A percentile compares a stretch with the other conserved stretches of the same genome.
These are phyloP conservation scores for Paspalum vaginatum DNA, from an alignment of 176 grass and related monocot genomes.

Conservation along the genomic window DNA sequence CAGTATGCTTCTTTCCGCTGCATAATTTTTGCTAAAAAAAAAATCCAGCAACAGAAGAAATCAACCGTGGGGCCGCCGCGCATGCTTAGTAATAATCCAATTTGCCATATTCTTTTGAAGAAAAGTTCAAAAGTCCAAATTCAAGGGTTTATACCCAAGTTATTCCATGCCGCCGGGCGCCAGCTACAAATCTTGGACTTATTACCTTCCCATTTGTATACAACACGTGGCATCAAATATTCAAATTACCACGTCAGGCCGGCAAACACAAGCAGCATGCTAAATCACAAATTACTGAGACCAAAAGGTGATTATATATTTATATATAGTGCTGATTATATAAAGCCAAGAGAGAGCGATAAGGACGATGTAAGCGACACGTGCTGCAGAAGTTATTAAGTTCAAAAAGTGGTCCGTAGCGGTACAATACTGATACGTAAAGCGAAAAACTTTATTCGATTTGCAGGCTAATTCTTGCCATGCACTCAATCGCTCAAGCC, in stretches of 20 bases:
- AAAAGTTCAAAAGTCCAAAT: background rate
- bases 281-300: constrained; percentile 11
- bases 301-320: background rate
- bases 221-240: background rate
- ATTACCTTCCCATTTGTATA: background rate
- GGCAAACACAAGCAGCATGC: constrained; percentile 25
- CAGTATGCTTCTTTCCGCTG: no score
- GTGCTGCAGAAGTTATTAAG: constrained; percentile 38
- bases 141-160: constrained; percentile 19
- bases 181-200: background rate
- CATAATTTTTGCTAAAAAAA: no score
- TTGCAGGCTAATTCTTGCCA: constrained; percentile 61
- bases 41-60: no score
- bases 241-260: background rate
- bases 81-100: background rate
- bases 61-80: no score
- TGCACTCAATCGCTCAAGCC: constrained; percentile 51
- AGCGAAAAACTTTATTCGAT: constrained; percentile 59
- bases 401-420: background rate
- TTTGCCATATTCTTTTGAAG: background rate
- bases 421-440: constrained; percentile 33
- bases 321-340: background rate
- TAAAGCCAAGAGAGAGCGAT: constrained; percentile 36
- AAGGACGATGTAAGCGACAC: constrained; percentile 49
- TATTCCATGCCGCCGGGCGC: background rate